A percentile compares a stretch with the other conserved stretches of the same genome.
phyloP scores from a whole-genome alignment of 1,284 basidiomycete genomes.

The Ustilago nuda region DNA sequence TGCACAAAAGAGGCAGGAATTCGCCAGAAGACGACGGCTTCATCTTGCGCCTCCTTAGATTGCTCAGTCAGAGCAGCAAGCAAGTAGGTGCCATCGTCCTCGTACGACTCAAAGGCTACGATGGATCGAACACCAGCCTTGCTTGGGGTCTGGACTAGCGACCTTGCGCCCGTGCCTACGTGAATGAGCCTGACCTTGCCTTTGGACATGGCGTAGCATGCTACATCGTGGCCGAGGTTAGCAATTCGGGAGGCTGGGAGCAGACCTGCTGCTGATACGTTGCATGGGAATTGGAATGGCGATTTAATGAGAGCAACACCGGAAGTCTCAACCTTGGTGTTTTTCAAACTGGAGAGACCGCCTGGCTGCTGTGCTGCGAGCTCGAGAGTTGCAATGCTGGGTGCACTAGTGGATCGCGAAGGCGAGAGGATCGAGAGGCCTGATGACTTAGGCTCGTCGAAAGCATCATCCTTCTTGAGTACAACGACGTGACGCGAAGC shows the following conservation, averaged over 20 bases:
- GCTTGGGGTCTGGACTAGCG: conserved; percentile 23
- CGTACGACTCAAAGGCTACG: conserved; percentile 17
- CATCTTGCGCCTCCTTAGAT: conserved; percentile 18
- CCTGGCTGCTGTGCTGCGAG: conserved; percentile 40
- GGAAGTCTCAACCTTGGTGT: conserved; percentile 38
- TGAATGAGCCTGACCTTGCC: conserved; percentile 48
- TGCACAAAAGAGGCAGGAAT: conserved; percentile 22
- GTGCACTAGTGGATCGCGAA: conserved; percentile 30
- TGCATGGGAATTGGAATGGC: conserved; percentile 31
- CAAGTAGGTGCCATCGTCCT: conserved; percentile 9
- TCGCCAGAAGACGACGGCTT: conserved; percentile 29
- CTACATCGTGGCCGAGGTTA: conserved; percentile 25
- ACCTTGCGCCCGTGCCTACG: conserved; percentile 27
- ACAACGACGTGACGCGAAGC: conserved; percentile 25
- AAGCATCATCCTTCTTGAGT: conserved; percentile 27
- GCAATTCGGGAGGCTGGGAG: conserved; percentile 27
- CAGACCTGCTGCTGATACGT: conserved; percentile 19
- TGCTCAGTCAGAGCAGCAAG: conserved; percentile 30
- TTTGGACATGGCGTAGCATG: conserved; percentile 46
- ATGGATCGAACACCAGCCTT: conserved; percentile 28
- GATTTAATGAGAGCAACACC: conserved; percentile 40
- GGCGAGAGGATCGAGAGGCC: conserved; percentile 42
- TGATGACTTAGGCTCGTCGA: conserved; percentile 36
- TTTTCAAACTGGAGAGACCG: conserved; percentile 32
- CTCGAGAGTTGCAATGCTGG: conserved; percentile 37